phyloP scores from a whole-genome alignment of 2,329 filamentous ascomycete species.

The Xylaria sp. region DNA sequence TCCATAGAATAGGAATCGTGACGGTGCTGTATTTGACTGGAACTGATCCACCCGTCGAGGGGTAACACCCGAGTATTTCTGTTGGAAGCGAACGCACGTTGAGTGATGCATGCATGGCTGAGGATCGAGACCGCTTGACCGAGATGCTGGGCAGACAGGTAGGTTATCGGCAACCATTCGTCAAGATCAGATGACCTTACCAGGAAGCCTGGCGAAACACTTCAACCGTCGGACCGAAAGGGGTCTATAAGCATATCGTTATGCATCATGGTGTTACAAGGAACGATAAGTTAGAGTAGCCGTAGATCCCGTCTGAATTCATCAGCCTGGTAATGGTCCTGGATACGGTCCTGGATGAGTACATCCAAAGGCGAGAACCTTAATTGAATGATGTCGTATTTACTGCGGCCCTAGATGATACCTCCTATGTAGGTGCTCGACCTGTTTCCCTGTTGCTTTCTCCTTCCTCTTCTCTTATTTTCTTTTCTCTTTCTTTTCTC shows the following conservation, averaged over 20 bases:
- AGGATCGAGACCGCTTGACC: slow-evolving; percentile 35
- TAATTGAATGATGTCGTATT: slow-evolving; percentile 8
- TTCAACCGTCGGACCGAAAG: slow-evolving; percentile 21
- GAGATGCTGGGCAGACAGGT: slow-evolving; percentile 26
- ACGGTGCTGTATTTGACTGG: slow-evolving; percentile 24
- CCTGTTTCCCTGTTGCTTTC: not conserved
- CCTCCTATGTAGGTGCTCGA: no score
- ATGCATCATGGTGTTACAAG: slow-evolving; percentile 4
- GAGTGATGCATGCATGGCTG: slow-evolving; percentile 35
- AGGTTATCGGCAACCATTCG: slow-evolving; percentile 8
- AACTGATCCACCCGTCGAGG: slow-evolving; percentile 33
- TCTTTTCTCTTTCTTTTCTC: not conserved
- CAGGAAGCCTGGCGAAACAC: slow-evolving; percentile 17
- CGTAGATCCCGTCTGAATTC: slow-evolving; percentile 20
- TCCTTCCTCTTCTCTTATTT: not conserved
- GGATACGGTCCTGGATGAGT: slow-evolving; percentile 5
- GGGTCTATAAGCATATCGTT: slow-evolving; percentile 2
- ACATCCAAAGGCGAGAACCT: slow-evolving; percentile 16
- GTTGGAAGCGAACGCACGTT: slow-evolving; percentile 37
- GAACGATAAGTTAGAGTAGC: slow-evolving; percentile 7
- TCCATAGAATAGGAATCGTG: slow-evolving; percentile 24
- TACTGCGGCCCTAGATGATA: slow-evolving; percentile 1
- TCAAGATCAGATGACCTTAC: slow-evolving; percentile 18
- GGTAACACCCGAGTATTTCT: slow-evolving; percentile 34
- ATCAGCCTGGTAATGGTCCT: slow-evolving; percentile 9